Conservation (phyloP, 1,284 basidiomycete species). For the Puccinia novopanici region DNA sequence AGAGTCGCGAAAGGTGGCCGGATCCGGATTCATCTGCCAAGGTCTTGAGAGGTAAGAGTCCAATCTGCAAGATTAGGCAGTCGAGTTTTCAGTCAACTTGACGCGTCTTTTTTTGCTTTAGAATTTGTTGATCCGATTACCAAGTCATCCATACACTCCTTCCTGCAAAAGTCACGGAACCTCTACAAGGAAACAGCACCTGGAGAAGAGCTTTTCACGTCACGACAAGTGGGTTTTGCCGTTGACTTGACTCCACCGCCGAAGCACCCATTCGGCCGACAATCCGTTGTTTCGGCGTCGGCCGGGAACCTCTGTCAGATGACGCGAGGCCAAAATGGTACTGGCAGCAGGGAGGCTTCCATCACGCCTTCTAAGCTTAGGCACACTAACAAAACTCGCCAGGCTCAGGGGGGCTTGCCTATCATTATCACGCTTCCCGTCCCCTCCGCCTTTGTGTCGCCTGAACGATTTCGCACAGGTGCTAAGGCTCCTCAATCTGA, state of each 20-base stretch:
- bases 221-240: neutral
- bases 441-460: constrained; percentile 49
- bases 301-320: constrained; percentile 1
- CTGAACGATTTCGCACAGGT: constrained; percentile 29
- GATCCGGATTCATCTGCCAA: constrained; percentile 11
- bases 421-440: constrained; percentile 29
- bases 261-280: constrained; percentile 36
- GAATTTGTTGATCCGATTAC: constrained; percentile 28
- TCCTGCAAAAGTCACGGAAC: constrained; percentile 25
- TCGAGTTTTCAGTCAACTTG: neutral
- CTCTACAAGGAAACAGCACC: constrained; percentile 5
- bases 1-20: constrained; percentile 43
- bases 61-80: neutral
- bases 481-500: constrained; percentile 3
- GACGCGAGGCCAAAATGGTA: neutral
- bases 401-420: neutral
- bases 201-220: neutral
- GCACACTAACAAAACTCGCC: neutral
- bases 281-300: constrained; percentile 1
- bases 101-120: neutral
- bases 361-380: neutral
- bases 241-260: constrained; percentile 29
- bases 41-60: constrained; percentile 20
- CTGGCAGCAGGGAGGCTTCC: neutral
- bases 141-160: constrained; percentile 4